Percentiles rank a stretch among this genome's conserved stretches.
phyloP scores from a whole-genome alignment of 2,329 filamentous ascomycete species.

The Metarhizium robertsii region DNA sequence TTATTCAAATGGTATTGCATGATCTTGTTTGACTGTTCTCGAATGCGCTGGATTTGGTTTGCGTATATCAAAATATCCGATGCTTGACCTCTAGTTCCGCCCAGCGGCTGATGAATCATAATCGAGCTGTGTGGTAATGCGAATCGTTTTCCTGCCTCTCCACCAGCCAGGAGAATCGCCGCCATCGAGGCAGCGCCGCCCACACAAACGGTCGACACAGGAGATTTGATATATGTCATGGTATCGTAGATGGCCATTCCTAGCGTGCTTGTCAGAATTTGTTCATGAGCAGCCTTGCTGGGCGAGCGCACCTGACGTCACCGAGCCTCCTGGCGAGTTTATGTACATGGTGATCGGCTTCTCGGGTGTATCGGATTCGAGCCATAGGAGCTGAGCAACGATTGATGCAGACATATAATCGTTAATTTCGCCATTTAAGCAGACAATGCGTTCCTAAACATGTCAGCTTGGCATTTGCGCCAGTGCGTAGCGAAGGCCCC shows the following conservation, averaged over 20 bases:
- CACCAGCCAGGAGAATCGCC: conserved; percentile 76
- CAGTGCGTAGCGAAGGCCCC: background rate
- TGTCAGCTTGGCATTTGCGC: conserved; percentile 8
- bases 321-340: conserved; percentile 88
- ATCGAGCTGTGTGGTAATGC: conserved; percentile 88
- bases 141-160: conserved; percentile 74
- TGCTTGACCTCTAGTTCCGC: conserved; percentile 56
- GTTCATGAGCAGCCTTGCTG: background rate
- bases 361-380: conserved; percentile 91
- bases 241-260: conserved; percentile 93
- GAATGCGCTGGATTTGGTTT: conserved; percentile 84
- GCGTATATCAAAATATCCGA: conserved; percentile 93
- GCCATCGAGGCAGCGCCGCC: conserved; percentile 96
- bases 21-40: conserved; percentile 81
- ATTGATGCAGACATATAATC: conserved; percentile 87
- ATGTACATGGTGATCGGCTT: conserved; percentile 98
- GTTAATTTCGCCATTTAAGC: conserved; percentile 85
- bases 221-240: conserved; percentile 91
- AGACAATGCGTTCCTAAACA: conserved; percentile 77
- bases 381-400: conserved; percentile 91
- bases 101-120: conserved; percentile 95
- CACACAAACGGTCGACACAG: conserved; percentile 90
- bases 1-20: conserved; percentile 80
- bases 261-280: conserved; percentile 8
- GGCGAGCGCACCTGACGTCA: conserved; percentile 51